Base-by-base conservation (phyloP, 2,329 filamentous ascomycete genomes). In the Aspergillus sp. region DNA sequence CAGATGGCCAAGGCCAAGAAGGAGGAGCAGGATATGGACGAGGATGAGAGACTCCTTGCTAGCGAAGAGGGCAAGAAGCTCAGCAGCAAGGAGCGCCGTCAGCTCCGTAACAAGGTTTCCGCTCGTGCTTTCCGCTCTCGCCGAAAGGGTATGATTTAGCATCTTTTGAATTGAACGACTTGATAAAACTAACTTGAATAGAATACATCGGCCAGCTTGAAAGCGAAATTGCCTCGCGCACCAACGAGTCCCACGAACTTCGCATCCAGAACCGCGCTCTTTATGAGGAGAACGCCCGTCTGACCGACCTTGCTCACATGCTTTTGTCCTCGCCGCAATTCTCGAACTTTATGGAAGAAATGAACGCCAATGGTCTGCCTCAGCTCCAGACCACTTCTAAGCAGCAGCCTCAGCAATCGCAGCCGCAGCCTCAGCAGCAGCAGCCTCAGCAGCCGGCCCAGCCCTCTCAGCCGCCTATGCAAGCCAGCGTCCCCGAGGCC, bases 21-120 rank as follows among this genome's bases (percentile, higher is more conserved):
- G 78, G 90, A 96, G 41, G 90, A 97, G 61, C 90, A 96, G 53
- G 91, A 97, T 46, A 97, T 98, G 91, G 93, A 98, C 60, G 91
- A 96, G 68, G 93, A 97, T 60, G 93, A 97, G 77, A 81, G 88
- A 57, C 77, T 96, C 7, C 77, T 96, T 43, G 89, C 89, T n/a
- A 96, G 90, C 52, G 93, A 98, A 62, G 91, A 96, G 72, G 93
- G 91, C 61, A 98, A 98, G 84, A 96, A 96, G 76, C 80, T 98
- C n/a, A 93, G 85, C 71, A 95, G 89, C 77, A 97, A 97, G 74
- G 90, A 97, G 72, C 85, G 93, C 51, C 85, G 93, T 57, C 93
- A 97, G 71, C 80, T 98, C n/a, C 83, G 93, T 55, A 98, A 98
- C 80, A 98, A 98, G 74, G 93, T 98, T 4, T 98, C 93, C 38